Evolutionary conservation across 768 basidiomycete genomes (phyloP), one percentile per base, ranked within the genome.

Genomic region (Tulasnella sp.): DNA sequence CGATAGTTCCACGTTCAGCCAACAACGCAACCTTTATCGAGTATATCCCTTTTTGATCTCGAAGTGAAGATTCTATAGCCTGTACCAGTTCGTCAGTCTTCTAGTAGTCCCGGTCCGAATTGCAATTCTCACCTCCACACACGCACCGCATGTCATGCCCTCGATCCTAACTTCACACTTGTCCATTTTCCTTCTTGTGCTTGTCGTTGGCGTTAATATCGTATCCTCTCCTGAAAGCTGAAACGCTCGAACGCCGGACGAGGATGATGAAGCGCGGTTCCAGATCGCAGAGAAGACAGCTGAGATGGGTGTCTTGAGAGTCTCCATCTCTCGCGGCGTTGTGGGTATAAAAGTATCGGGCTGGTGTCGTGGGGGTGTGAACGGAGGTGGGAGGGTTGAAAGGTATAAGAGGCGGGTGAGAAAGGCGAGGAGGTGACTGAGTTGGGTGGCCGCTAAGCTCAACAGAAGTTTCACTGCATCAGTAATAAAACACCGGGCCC

Each of bases 1-100:
- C 91, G 62, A 99, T 73, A 43, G 89, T 77, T 3, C 83, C 94
- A 12, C 94, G 82, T 69, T 99, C 94, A 11, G 96, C 90, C 23
- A 99, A 77, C n/a, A 99, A 77, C 21, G 93, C 93, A n/a, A 99
- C 92, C 66, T 91, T 90, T 60, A 96, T 71, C 9, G 84, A 86
- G 60, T 81, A 71, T 49, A 99, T 92, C n/a, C 96, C 96, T n/a
- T 80, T 72, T 67, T 93, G 88, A 15, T 73, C 74, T 65, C 82
- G 74, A 19, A 94, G 77, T 74, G 85, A 84, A 37, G 82, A 80
- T 67, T 94, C 91, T 57, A 93, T 92, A 12, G 86, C 80, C 84
- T 89, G 61, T 11, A 23, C 25, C 9, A 3, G 31, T 9, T 6
- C 11, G 52, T 14, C 17, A 25, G 27, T 27, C 36, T 37, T 36